Evolutionary conservation across 2,329 filamentous ascomycete genomes (phyloP).

Genomic region (Fusarium sp.): DNA sequence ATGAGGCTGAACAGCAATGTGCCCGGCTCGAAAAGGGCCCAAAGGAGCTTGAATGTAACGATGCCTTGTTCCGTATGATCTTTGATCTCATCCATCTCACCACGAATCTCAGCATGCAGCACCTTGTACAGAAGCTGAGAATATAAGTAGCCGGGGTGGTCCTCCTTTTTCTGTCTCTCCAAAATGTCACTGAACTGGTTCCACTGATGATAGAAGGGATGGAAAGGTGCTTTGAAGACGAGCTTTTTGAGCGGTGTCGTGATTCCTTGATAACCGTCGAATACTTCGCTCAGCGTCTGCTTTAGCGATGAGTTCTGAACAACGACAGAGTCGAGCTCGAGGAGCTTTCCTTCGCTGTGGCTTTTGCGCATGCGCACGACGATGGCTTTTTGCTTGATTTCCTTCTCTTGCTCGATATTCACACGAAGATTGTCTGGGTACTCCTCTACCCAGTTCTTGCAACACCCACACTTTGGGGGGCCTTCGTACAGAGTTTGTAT

Average conservation of each 20-base stretch:
- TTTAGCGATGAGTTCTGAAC: background rate
- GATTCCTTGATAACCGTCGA: background rate
- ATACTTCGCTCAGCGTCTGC: background rate
- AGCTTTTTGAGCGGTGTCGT: background rate
- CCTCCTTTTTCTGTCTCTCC: background rate
- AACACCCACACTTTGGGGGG: background rate
- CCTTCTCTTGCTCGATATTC: background rate
- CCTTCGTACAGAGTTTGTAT: background rate
- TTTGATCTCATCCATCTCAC: background rate
- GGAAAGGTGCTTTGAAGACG: background rate
- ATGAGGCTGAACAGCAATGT: background rate
- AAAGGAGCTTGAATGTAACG: background rate
- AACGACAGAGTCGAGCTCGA: background rate
- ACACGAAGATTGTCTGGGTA: background rate
- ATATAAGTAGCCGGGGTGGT: background rate
- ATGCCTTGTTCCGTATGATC: background rate
- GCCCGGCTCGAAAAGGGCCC: background rate
- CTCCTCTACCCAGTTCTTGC: background rate
- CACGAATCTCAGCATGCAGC: background rate
- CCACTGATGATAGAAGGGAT: background rate
- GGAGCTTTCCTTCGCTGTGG: background rate
- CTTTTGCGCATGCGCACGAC: background rate
- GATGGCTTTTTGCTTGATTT: background rate
- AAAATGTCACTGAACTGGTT: background rate
- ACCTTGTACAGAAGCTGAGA: background rate